Conservation (phyloP, 208 protist genomes). For the Leptomonas pyrrhocoris region DNA sequence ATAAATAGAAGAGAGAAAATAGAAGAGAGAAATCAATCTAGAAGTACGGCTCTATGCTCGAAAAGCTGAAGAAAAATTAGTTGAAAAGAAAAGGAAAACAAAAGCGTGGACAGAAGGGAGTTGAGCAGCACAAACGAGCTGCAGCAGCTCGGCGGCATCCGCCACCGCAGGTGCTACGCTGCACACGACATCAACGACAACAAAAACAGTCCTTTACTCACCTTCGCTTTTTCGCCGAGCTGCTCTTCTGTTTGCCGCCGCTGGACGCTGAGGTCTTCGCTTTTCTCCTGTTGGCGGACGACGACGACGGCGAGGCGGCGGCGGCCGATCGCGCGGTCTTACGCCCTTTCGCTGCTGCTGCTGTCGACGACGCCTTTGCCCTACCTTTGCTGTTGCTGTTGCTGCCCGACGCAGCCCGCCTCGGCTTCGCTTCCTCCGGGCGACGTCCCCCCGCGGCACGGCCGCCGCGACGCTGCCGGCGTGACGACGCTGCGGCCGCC, state of each 20-base stretch:
- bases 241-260: constrained; percentile 12
- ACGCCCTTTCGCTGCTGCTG: constrained; percentile 6
- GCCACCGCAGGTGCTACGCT: too few relatives aligned
- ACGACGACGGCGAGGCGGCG: neutral
- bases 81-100: neutral
- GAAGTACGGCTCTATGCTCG: constrained; percentile 11
- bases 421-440: constrained; percentile 6
- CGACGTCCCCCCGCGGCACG: constrained; percentile 11
- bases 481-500: neutral
- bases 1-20: constrained; percentile 5
- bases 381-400: constrained; percentile 22
- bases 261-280: constrained; percentile 7
- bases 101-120: neutral
- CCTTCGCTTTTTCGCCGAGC: neutral
- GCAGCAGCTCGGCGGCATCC: neutral
- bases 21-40: constrained; percentile 21
- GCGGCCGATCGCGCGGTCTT: neutral
- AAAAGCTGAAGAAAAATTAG: constrained; percentile 4
- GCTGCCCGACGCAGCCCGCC: constrained; percentile 13
- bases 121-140: too few relatives aligned
- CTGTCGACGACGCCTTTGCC: neutral
- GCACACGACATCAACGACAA: neutral
- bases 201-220: neutral
- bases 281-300: constrained; percentile 11
- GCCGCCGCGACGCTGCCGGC: constrained; percentile 7